A percentile compares a stretch with the other conserved stretches of the same genome.
phyloP scores from a whole-genome alignment of 495 filamentous ascomycete genomes.

The Neurospora tetraspora region DNA sequence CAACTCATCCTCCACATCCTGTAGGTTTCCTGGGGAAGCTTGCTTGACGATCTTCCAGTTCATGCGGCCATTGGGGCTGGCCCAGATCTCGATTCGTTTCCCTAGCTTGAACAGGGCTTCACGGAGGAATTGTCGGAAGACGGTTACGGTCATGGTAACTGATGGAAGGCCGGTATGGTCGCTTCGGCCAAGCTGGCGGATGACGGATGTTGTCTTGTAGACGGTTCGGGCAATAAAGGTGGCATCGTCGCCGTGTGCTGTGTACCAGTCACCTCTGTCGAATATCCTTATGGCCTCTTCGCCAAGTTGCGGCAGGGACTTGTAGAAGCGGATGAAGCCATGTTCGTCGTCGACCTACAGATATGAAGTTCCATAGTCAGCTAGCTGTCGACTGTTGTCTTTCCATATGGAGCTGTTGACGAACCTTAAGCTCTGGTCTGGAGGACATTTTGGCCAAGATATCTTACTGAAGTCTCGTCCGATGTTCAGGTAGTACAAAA shows the following conservation, averaged over 20 bases:
- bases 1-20: constrained; percentile 95
- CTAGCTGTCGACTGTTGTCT: neutral
- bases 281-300: constrained; percentile 80
- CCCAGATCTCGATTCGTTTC: constrained; percentile 87
- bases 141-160: constrained; percentile 86
- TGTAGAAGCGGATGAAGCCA: constrained; percentile 93
- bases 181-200: constrained; percentile 76
- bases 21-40: constrained; percentile 89
- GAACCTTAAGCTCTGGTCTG: constrained; percentile 80
- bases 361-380: constrained; percentile 3
- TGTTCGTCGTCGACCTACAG: constrained; percentile 84
- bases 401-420: neutral
- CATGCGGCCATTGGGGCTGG: constrained; percentile 58
- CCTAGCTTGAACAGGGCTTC: constrained; percentile 87
- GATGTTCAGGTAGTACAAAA: neutral
- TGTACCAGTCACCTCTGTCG: constrained; percentile 91
- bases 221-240: constrained; percentile 88
- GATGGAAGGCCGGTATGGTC: constrained; percentile 78
- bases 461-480: neutral
- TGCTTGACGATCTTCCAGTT: constrained; percentile 89
- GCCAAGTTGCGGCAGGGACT: constrained; percentile 56
- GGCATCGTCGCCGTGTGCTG: constrained; percentile 85
- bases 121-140: constrained; percentile 90
- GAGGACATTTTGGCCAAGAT: constrained; percentile 58
- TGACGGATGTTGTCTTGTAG: constrained; percentile 94